Conservation (phyloP, 1,139 yeast species). For the Geotrichum candidum region DNA sequence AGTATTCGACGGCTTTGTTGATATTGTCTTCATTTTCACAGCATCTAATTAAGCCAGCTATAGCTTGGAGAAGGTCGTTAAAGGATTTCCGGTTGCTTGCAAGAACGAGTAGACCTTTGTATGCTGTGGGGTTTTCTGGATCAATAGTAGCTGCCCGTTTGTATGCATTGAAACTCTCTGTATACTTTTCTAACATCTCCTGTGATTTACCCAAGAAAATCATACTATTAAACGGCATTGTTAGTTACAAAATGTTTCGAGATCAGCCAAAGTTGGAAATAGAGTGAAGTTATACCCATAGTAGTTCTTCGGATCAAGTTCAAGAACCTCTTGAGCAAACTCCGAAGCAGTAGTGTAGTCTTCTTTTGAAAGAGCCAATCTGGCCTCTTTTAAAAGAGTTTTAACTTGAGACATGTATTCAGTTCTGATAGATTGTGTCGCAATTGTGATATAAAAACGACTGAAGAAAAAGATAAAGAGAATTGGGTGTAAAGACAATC, state of each 20-base stretch:
- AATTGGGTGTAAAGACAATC: neutral
- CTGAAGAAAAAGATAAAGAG: neutral
- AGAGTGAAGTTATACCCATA: constrained; percentile 48
- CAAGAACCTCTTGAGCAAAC: constrained; percentile 25
- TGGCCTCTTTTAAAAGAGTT: constrained; percentile 25
- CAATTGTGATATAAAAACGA: neutral
- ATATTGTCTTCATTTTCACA: constrained; percentile 28
- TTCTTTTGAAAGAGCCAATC: constrained; percentile 45
- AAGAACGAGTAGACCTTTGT: constrained; percentile 70
- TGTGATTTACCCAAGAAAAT: constrained; percentile 50
- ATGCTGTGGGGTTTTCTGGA: constrained; percentile 55
- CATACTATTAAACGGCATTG: constrained; percentile 19
- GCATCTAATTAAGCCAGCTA: constrained; percentile 28
- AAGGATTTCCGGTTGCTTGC: constrained; percentile 45
- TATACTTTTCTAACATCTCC: constrained; percentile 40
- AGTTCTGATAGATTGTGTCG: neutral
- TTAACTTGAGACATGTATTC: constrained; percentile 15
- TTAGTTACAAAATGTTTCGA: constrained; percentile 2
- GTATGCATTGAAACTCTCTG: constrained; percentile 48
- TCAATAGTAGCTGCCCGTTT: constrained; percentile 51
- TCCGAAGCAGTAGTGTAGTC: constrained; percentile 40
- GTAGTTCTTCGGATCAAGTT: constrained; percentile 50
- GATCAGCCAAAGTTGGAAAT: neutral
- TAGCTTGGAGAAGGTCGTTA: constrained; percentile 36
- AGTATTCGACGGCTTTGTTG: constrained; percentile 23